Conservation (phyloP, 192 early-diverging fungal genomes). For the Coemansia sp. region DNA sequence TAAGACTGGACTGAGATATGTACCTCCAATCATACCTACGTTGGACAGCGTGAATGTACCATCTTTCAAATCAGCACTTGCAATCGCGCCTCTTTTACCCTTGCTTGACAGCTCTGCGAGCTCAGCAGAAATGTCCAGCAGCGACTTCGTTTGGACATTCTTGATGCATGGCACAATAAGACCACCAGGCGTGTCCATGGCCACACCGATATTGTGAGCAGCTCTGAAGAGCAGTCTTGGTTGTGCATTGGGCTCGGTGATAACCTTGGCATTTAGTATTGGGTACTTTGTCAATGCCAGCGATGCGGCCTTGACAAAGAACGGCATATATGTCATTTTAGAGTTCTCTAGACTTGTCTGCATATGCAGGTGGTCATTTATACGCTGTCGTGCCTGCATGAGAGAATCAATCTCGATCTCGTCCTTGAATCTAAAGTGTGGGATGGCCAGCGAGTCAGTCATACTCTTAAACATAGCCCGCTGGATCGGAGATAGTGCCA, state of each 20-base stretch:
- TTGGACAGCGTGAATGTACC: constrained; percentile 94
- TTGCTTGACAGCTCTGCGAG: constrained; percentile 68
- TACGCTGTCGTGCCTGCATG: constrained; percentile 58
- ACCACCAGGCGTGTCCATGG: constrained; percentile 97
- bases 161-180: constrained; percentile 94
- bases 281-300: constrained; percentile 81
- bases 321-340: constrained; percentile 92
- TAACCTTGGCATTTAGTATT: constrained; percentile 77
- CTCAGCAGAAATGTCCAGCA: constrained; percentile 88
- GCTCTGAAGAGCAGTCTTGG: constrained; percentile 72
- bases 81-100: constrained; percentile 62
- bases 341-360: constrained; percentile 52
- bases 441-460: constrained; percentile 88
- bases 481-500: constrained; percentile 81
- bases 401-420: constrained; percentile 77
- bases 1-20: constrained; percentile 83
- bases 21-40: constrained; percentile 93
- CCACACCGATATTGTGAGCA: constrained; percentile 89
- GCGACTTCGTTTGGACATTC: constrained; percentile 79
- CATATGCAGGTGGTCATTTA: constrained; percentile 67
- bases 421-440: constrained; percentile 94
- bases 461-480: constrained; percentile 97
- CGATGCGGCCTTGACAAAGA: constrained; percentile 89
- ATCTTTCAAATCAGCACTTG: constrained; percentile 68
- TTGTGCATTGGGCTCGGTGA: constrained; percentile 33